Evolutionary conservation across 164 flowering plant genomes (phyloP).

Genomic region (Magnolia officinalis): DNA sequence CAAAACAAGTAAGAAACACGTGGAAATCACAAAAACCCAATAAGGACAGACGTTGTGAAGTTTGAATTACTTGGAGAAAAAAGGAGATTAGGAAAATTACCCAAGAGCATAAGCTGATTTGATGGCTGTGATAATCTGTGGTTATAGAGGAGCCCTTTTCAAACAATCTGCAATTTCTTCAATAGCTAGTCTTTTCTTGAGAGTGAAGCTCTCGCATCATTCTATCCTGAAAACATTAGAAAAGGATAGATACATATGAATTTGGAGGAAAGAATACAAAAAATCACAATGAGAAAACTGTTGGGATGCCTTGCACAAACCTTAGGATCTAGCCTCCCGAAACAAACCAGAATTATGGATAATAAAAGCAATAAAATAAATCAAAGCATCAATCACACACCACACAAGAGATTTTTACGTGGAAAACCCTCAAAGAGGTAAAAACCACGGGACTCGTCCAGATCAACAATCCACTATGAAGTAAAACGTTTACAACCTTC

Average conservation of each 20-base stretch:
- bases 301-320: too few relatives aligned
- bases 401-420: too few relatives aligned
- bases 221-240: conserved; percentile 43
- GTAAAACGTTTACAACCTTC: too few relatives aligned
- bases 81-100: conserved; percentile 27
- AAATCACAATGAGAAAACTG: not conserved
- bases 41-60: not conserved
- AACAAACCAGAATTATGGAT: too few relatives aligned
- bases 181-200: conserved; percentile 48
- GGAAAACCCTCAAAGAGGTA: too few relatives aligned
- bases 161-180: conserved; percentile 60
- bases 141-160: conserved; percentile 44
- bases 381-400: too few relatives aligned
- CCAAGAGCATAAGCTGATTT: conserved; percentile 59
- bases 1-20: not conserved
- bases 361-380: too few relatives aligned
- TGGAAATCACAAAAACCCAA: not conserved
- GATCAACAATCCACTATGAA: too few relatives aligned
- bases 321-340: too few relatives aligned
- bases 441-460: too few relatives aligned
- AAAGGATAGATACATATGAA: conserved; percentile 3
- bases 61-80: not conserved
- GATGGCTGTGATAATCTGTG: conserved; percentile 45
- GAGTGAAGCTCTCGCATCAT: conserved; percentile 63
- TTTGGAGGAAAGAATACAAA: not conserved